Evolutionary conservation across 2,329 filamentous ascomycete genomes (phyloP), one percentile per base, ranked within the genome.

Genomic region (Metarhizium rileyi): DNA sequence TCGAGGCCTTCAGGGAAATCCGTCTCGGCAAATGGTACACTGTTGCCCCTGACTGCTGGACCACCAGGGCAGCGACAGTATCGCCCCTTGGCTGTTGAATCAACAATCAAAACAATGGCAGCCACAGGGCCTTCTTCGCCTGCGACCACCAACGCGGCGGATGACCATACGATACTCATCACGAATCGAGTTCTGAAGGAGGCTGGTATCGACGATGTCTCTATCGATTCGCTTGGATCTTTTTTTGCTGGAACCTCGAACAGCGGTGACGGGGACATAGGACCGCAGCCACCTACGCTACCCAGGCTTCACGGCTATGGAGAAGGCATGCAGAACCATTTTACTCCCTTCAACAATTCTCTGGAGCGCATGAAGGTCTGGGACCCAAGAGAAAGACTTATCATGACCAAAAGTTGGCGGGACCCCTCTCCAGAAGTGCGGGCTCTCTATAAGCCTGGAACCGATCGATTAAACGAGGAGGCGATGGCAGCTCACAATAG

Each of bases 11-110:
- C 41, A 3, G 41, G 33, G 4, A 53, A 56, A n/a, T 59, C 66
- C 18, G 57, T 65, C 3, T 61, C 58, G 25, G 64, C 64, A 1
- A 62, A 66, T 1, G 74, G 73, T 5, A 68, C 67, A 18, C 76
- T 75, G n/a, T 67, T 63, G 22, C 76, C 76, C 9, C 57, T 79
- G 54, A 78, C 73, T 20, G 76, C 76, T 26, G 76, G 76, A 2
- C 76, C 76, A 40, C 76, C 76, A 12, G 76, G 76, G 20, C 72
- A 74, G 52, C 71, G 76, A 40, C 73, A 75, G 50, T 71, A 71
- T 55, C 71, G 66, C 20, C 64, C 72, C n/a, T 66, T 68, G 23
- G 67, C 67, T 2, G 64, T 72, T 30, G 71, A 75, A 26, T 59
- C 62, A 8, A 63, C 64, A 2, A 59, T 67, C 50, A 69, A 64